phyloP scores from a whole-genome alignment of 352 stramenopile genomes.

The Pythium phragmitis region DNA sequence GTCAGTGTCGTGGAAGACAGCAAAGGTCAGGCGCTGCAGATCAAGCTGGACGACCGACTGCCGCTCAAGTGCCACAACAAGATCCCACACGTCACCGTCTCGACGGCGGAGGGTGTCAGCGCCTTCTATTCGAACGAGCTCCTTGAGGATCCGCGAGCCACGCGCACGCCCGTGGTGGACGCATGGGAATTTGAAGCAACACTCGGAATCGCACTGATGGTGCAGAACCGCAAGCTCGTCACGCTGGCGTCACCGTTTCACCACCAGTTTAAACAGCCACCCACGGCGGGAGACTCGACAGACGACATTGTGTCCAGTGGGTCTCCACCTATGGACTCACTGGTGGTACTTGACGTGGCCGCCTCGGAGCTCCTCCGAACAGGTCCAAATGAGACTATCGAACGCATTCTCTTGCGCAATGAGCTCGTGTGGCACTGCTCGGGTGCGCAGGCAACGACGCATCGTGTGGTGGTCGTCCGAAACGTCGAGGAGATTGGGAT shows the following conservation, averaged over 20 bases:
- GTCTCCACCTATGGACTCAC: not conserved
- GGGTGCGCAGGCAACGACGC: constrained; percentile 4
- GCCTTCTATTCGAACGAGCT: constrained; percentile 73
- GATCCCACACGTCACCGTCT: constrained; percentile 65
- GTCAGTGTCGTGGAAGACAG: constrained; percentile 46
- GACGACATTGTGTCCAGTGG: not conserved
- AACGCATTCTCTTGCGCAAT: not conserved
- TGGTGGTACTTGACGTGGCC: constrained; percentile 15
- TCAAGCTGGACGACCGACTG: constrained; percentile 41
- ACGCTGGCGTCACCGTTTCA: constrained; percentile 15
- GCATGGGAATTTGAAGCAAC: constrained; percentile 19
- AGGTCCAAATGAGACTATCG: not conserved
- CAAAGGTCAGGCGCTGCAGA: constrained; percentile 45
- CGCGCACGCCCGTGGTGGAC: not conserved
- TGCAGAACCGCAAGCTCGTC: constrained; percentile 20
- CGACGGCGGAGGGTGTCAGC: constrained; percentile 39
- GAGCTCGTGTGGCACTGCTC: constrained; percentile 11
- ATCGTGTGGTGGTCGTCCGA: constrained; percentile 9
- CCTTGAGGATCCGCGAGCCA: constrained; percentile 23
- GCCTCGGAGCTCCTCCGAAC: not conserved
- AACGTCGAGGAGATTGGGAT: not conserved
- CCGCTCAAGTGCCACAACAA: constrained; percentile 48
- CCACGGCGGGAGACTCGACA: not conserved
- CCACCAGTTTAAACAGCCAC: constrained; percentile 6
- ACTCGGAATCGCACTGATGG: constrained; percentile 20